A percentile compares a stretch with the other conserved stretches of the same genome.
Evolutionary conservation across 2,329 filamentous ascomycete species (phyloP).

Genomic region (Aspergillus glaucus): DNA sequence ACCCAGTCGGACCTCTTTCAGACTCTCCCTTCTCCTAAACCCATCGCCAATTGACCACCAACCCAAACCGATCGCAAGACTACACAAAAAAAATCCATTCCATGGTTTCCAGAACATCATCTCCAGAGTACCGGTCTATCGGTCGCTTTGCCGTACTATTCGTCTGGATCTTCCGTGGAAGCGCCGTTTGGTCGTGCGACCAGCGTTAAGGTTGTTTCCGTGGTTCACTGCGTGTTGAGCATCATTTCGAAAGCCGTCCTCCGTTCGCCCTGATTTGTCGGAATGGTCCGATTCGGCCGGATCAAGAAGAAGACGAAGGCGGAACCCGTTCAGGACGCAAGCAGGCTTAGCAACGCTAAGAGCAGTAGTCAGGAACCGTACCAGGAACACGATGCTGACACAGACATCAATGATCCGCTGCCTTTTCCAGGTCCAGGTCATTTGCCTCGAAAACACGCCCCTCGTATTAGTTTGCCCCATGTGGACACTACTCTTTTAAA

Average conservation of each 20-base stretch:
- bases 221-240: not conserved
- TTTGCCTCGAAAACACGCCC: conserved; percentile 17
- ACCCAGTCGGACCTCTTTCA: not conserved
- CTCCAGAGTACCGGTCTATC: too few relatives aligned
- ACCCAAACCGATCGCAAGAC: too few relatives aligned
- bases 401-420: conserved; percentile 13
- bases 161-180: not conserved
- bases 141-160: not conserved
- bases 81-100: too few relatives aligned
- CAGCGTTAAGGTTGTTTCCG: not conserved
- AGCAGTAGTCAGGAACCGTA: not conserved
- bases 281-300: conserved; percentile 26
- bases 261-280: not conserved
- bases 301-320: conserved; percentile 20
- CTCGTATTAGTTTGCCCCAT: conserved; percentile 33
- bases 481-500: conserved; percentile 36
- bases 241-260: not conserved
- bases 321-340: conserved; percentile 10
- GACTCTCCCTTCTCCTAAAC: too few relatives aligned
- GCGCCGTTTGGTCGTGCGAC: not conserved
- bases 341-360: too few relatives aligned
- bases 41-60: too few relatives aligned
- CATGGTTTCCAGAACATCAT: too few relatives aligned
- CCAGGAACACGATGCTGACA: conserved; percentile 16
- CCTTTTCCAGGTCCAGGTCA: conserved; percentile 13